phyloP scores from a whole-genome alignment of 2,329 filamentous ascomycete species.

The Talaromyces sp. region DNA sequence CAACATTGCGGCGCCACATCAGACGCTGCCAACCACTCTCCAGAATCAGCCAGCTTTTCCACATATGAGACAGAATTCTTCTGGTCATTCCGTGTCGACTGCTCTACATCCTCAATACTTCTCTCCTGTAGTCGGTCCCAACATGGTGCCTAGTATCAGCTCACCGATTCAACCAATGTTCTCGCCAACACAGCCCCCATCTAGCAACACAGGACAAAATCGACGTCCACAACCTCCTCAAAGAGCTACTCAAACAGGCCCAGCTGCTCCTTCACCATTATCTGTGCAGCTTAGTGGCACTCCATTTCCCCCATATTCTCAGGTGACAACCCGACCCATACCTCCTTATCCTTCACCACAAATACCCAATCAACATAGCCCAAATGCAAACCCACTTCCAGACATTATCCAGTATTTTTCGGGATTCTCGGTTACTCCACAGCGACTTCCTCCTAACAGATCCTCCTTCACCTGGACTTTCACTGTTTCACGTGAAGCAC shows the following conservation, averaged over 20 bases:
- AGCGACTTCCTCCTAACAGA: slow-evolving; percentile 26
- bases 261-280: neutral
- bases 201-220: neutral
- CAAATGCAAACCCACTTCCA: neutral
- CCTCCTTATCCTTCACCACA: neutral
- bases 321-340: neutral
- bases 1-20: neutral
- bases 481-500: slow-evolving; percentile 29
- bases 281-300: neutral
- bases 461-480: slow-evolving; percentile 36
- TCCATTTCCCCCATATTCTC: neutral
- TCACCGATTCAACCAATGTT: neutral
- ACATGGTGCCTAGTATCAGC: neutral
- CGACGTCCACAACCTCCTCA: neutral
- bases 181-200: neutral
- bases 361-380: neutral
- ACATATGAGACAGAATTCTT: neutral
- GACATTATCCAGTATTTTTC: slow-evolving; percentile 35
- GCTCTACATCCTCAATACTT: neutral
- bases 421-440: slow-evolving; percentile 31
- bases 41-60: neutral
- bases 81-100: neutral
- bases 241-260: neutral
- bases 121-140: neutral
- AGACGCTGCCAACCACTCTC: neutral